Base-by-base conservation (phyloP, 192 early-diverging fungal species). In the Oehlia diaphana region DNA sequence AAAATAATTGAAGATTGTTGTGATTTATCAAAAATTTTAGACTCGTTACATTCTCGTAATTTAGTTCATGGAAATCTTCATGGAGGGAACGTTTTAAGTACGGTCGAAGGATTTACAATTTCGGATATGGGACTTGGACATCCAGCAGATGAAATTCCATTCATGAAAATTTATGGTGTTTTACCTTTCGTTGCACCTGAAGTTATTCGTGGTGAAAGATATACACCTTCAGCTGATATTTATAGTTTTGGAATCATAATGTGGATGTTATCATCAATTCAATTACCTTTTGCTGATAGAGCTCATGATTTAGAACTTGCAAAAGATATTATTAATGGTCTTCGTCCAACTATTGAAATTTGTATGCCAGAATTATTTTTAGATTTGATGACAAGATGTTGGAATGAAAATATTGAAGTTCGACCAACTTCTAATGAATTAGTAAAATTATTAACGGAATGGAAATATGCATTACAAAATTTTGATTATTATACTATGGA, bases 111-210 rank as follows among this genome's bases (percentile, higher is more conserved):
- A 28, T 28, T 68, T 13, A 14, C 26, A 2, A 7, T 68, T 33
- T 33, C 28, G 2, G 66, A 68, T 68, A 28, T 68, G 26, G 26
- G 66, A 21, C 66, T 68, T 68, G 26, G 66, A 0, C 66, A 68
- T 33, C 66, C 66, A 37, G 13, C 35, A 6, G 35, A 68, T 13
- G 12, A 68, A 8, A 26, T 16, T 14, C 35, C 66, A 28, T 28
- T 13, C 5, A 3, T 33, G n/a, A 69, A 31, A 33, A 26, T 69
- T 69, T 31, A 69, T 37, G 67, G 67, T 35, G 67, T 69, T 31
- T 69, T 69, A 69, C 67, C 67, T 31, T 69, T 37, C 37, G 37
- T 39, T n/a, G 28, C 67, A 39, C 67, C 67, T 39, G 67, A 69
- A 12, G 28, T 69, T 9, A 14, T 69, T 39, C 31, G 31, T 21